A percentile compares a stretch with the other conserved stretches of the same genome.
Evolutionary conservation across 2,329 filamentous ascomycete species (phyloP).

Genomic region (Blumeria graminis): DNA sequence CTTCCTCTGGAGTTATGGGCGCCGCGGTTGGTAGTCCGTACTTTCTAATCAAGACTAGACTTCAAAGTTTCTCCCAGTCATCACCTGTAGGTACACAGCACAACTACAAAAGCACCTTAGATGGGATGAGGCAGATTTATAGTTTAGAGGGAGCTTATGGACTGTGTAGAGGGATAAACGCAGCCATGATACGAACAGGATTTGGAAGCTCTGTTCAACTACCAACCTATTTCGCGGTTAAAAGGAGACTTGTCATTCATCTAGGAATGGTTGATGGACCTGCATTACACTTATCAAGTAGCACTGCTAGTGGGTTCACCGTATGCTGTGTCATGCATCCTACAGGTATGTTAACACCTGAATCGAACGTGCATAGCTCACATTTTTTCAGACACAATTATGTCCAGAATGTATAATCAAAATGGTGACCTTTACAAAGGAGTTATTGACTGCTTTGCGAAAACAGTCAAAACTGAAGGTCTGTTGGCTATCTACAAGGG

Average conservation of each 20-base stretch:
- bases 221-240: conserved; percentile 95
- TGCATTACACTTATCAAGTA: conserved; percentile 69
- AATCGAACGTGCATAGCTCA: conserved; percentile 4
- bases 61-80: conserved; percentile 85
- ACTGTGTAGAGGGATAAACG: conserved; percentile 71
- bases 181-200: conserved; percentile 87
- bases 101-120: conserved; percentile 60
- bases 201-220: conserved; percentile 92
- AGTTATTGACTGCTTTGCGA: conserved; percentile 73
- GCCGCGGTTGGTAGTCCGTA: conserved; percentile 87
- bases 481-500: conserved; percentile 91
- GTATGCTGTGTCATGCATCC: conserved; percentile 98
- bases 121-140: conserved; percentile 67
- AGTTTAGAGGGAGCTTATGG: conserved; percentile 51
- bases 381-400: conserved; percentile 52
- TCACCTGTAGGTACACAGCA: conserved; percentile 94
- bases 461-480: conserved; percentile 81
- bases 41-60: conserved; percentile 88
- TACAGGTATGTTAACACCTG: conserved; percentile 35
- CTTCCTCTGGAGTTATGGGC: conserved; percentile 68
- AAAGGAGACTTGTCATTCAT: conserved; percentile 60
- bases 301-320: conserved; percentile 75
- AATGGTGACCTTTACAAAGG: conserved; percentile 90
- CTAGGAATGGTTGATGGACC: conserved; percentile 78
- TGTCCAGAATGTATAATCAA: conserved; percentile 98